Evolutionary conservation across 2,329 filamentous ascomycete species (phyloP), one percentile per base, ranked within the genome.

Genomic region (Verticillium alfalfae): DNA sequence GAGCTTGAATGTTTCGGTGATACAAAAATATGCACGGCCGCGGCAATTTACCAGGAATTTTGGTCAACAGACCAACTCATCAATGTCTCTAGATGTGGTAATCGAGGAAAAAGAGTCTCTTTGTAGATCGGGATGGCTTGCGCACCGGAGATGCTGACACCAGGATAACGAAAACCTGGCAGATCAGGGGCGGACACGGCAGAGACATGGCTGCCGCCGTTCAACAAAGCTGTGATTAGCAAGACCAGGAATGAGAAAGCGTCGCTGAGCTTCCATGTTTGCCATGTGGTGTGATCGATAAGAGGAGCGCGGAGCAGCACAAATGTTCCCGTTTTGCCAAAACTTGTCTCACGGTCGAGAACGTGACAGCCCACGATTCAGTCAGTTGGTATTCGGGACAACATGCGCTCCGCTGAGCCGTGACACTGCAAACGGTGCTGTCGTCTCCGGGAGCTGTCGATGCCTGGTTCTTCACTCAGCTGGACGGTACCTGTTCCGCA

Each of bases 121-220:
- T 22, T 18, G 18, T 49, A 26, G 26, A 26, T 26, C 26, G 26
- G 26, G 26, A 26, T 26, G 26, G 26, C 26, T 26, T 26, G 45
- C n/a, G 2, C 45, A 8, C 7, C 15, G 2, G 16, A 9, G 36
- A 10, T 26, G 22, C 8, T 5, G 41, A 26, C 62, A 70, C 69
- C 63, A 70, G n/a, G 7, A 68, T 57, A 5, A 61, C 57, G 15
- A 68, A 49, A 18, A 26, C 45, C 45, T 49, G 45, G n/a, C 22
- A 4, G 2, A 10, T 18, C 18, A 8, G 36, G 2, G 68, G 65
- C 38, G 65, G 58, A 34, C 58, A 55, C 13, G 57, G 55, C 16
- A 57, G 55, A 18, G 55, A 57, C 55, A 57, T 57, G 5, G n/a
- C 22, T 49, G n/a, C 45, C 6, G 6, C 13, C 12, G 18, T 18